Evolutionary conservation across 2,329 filamentous ascomycete genomes (phyloP), one percentile per base, ranked within the genome.

Genomic region (Nemania bipapillata): DNA sequence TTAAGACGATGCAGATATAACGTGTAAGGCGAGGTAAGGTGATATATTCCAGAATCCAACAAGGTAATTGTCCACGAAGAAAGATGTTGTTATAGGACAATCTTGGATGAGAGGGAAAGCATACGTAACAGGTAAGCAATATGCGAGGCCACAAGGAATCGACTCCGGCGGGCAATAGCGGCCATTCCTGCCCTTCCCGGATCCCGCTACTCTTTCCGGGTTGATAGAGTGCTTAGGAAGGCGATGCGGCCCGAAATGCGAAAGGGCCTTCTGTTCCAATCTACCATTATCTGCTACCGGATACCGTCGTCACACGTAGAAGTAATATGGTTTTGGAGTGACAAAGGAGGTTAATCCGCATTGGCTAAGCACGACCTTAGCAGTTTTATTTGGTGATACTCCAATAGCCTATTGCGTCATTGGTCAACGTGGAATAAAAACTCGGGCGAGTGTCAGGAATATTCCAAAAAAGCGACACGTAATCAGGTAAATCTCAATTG

Each of bases 401-500:
- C n/a, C 24, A 22, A 22, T 54, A 20, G 30, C 47, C 12, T 40
- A 35, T 40, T 24, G 30, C 35, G 24, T 59, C 30, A 24, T 32
- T 40, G 37, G 24, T 59, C 30, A 24, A 40, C 32, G 37, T 17
- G 7, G 35, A 45, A 42, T 52, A 57, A 26, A n/a, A n/a, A 50
- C 35, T 22, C 26, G 52, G 50, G 45, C 26, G 52, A 45, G 45
- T 59, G 49, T 45, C 5, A 45, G 17, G n/a, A 47, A 64, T 57
- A 63, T 53, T 64, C 56, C 30, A 4, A 56, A 56, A 60, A 68
- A 47, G n/a, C 47, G 32, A 68, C 37, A 53, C 64, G 59, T 67
- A 72, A 69, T 73, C 20, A 60, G 65, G 58, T 65, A 72, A 74
- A 73, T 68, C 64, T 76, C 72, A 76, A 74, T 75, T 74, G 71